Conservation (phyloP, 2,329 filamentous ascomycete genomes). For the Phyllosticta ampelicida region DNA sequence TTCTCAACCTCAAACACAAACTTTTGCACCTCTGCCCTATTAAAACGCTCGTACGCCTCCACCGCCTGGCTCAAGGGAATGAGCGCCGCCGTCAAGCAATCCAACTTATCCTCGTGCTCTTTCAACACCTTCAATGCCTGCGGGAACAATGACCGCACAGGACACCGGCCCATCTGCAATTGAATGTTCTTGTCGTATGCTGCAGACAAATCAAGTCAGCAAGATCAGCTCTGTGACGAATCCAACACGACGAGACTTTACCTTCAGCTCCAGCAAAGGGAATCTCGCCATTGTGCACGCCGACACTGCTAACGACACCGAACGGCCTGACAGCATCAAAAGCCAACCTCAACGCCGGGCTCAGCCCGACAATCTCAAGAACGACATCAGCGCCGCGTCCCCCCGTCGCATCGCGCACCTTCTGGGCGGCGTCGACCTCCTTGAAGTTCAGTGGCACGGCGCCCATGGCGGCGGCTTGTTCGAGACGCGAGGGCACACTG, state of each 20-base stretch:
- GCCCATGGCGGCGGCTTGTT: conserved; percentile 60
- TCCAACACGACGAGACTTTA: not conserved
- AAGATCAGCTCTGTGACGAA: conserved; percentile 23
- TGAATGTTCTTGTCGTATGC: conserved; percentile 40
- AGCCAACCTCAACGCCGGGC: conserved; percentile 36
- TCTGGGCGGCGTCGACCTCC: conserved; percentile 53
- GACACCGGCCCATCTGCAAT: conserved; percentile 41
- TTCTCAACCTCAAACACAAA: conserved; percentile 38
- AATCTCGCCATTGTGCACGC: conserved; percentile 37
- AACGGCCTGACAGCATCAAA: conserved; percentile 40
- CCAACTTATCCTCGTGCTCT: conserved; percentile 39
- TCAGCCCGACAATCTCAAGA: conserved; percentile 45
- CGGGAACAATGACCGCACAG: conserved; percentile 39
- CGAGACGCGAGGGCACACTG: conserved; percentile 61
- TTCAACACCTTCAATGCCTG: conserved; percentile 35
- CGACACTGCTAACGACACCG: conserved; percentile 39
- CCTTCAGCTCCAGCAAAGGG: conserved; percentile 1
- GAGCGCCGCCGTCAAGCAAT: conserved; percentile 38
- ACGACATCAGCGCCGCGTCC: conserved; percentile 78
- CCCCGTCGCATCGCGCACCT: conserved; percentile 62
- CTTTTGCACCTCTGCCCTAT: conserved; percentile 43
- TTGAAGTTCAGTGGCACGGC: conserved; percentile 77
- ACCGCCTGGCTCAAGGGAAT: conserved; percentile 40
- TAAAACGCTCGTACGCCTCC: conserved; percentile 42
- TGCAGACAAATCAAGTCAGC: conserved; percentile 32